These are phyloP conservation scores for Lasiosphaeris hirsuta DNA, from an alignment of 495 filamentous ascomycete species.

Conservation along the genomic window DNA sequence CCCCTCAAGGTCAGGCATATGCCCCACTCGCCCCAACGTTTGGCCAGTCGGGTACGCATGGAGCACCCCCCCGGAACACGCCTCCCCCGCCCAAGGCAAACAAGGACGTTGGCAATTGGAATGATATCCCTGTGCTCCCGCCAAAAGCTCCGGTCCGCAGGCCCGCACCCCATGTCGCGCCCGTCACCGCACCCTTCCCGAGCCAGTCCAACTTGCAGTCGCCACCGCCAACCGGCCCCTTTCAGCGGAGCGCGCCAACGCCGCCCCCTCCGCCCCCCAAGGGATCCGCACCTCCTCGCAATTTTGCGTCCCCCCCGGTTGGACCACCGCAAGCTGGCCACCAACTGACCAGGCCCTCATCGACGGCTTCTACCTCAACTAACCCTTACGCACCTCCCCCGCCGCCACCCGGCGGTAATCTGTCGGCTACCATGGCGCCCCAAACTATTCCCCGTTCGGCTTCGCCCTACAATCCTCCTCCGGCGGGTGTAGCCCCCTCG, in stretches of 20 bases:
- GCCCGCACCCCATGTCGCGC: constrained; percentile 62
- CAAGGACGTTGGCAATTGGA: constrained; percentile 77
- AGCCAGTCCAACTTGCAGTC: constrained; percentile 50
- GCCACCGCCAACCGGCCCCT: constrained; percentile 45
- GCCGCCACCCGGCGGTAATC: constrained; percentile 25
- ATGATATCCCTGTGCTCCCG: constrained; percentile 83
- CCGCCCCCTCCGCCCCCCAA: constrained; percentile 59
- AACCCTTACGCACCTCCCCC: constrained; percentile 72
- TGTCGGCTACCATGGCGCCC: constrained; percentile 45
- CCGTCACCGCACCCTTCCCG: constrained; percentile 65
- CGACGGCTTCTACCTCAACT: constrained; percentile 61
- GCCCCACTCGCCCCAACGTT: constrained; percentile 27
- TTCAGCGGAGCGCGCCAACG: constrained; percentile 29
- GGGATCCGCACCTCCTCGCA: constrained; percentile 48
- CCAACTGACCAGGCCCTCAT: constrained; percentile 53
- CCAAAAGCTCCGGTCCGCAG: constrained; percentile 66
- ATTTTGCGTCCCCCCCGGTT: constrained; percentile 50
- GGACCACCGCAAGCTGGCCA: constrained; percentile 48
- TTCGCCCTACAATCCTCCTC: constrained; percentile 87
- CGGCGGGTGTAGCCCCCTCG: constrained; percentile 65
- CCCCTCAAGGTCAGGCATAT: constrained; percentile 23
- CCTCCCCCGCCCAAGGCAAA: constrained; percentile 70
- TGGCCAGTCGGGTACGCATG: constrained; percentile 13
- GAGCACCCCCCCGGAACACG: constrained; percentile 32
- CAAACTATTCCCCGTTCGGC: constrained; percentile 66